phyloP scores from a whole-genome alignment of 2,329 filamentous ascomycete species.

The Fusarium sp. region DNA sequence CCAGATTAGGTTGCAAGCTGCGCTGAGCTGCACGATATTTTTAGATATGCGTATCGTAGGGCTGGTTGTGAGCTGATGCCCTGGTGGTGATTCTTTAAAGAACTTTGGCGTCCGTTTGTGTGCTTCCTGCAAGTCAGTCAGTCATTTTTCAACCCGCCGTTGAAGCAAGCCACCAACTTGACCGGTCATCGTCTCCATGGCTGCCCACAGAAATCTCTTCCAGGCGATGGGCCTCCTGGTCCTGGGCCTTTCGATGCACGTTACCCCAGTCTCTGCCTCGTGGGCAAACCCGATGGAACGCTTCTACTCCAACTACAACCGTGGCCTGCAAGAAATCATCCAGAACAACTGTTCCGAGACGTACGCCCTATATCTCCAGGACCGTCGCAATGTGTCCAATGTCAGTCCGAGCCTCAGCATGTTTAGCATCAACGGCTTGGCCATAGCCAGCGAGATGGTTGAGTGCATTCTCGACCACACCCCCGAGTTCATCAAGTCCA shows the following conservation, averaged over 20 bases:
- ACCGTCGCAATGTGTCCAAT: neutral
- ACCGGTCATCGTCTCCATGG: neutral
- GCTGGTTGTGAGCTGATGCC: neutral
- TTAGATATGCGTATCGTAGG: neutral
- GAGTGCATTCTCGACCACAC: constrained; percentile 15
- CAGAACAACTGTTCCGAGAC: constrained; percentile 7
- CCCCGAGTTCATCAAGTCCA: constrained; percentile 23
- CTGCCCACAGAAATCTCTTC: neutral
- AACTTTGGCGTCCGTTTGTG: neutral
- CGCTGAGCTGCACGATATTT: neutral
- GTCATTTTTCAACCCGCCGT: neutral
- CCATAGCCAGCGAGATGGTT: constrained; percentile 8
- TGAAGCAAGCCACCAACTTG: neutral
- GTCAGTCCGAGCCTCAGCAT: neutral
- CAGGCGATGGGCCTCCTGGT: neutral
- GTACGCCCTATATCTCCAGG: constrained; percentile 1
- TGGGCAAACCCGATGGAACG: constrained; percentile 7
- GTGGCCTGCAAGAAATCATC: constrained; percentile 10
- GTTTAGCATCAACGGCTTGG: neutral
- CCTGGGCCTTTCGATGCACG: neutral
- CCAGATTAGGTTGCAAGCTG: neutral
- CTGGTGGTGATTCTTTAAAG: neutral
- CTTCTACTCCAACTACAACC: constrained; percentile 9
- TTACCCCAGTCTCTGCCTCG: neutral
- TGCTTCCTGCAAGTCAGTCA: neutral